A percentile compares a stretch with the other conserved stretches of the same genome.
These are phyloP conservation scores for Candida saitoana DNA, from an alignment of 805 yeast species.

Conservation along the genomic window DNA sequence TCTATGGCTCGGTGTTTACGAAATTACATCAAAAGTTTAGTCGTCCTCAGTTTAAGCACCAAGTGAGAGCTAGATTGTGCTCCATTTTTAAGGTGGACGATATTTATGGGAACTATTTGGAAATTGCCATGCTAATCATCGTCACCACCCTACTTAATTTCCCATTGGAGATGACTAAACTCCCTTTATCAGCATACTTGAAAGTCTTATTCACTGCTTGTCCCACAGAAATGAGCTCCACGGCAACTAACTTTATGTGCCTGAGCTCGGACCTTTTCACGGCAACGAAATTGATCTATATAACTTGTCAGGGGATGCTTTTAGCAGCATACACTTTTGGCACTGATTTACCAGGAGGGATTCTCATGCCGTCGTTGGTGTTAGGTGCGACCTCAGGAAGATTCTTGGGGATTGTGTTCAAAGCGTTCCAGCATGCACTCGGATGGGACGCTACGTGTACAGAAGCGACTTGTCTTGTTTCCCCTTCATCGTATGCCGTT, in stretches of 20 bases:
- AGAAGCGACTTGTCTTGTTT: conserved; percentile 52
- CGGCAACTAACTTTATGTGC: conserved; percentile 35
- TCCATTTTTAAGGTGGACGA: conserved; percentile 13
- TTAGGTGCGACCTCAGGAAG: conserved; percentile 62
- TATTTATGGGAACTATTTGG: conserved; percentile 34
- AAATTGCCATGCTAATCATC: conserved; percentile 45
- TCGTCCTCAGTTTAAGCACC: conserved; percentile 29
- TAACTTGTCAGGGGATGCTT: conserved; percentile 49
- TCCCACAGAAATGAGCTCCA: conserved; percentile 16
- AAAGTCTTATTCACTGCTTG: conserved; percentile 72
- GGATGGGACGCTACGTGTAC: conserved; percentile 38
- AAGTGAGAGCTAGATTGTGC: conserved; percentile 20
- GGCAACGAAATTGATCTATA: conserved; percentile 28
- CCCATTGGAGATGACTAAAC: conserved; percentile 49
- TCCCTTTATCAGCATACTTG: conserved; percentile 54
- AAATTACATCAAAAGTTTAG: conserved; percentile 38
- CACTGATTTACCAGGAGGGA: conserved; percentile 63
- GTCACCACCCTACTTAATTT: conserved; percentile 54
- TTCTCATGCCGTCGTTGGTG: conserved; percentile 58
- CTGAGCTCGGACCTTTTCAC: conserved; percentile 22
- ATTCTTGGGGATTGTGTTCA: conserved; percentile 49
- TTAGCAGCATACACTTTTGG: conserved; percentile 71
- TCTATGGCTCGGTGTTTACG: conserved; percentile 54
- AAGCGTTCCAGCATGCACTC: conserved; percentile 41
- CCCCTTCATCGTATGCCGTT: conserved; percentile 85